These are phyloP conservation scores for Tarenaya hassleriana DNA, from an alignment of 345 rosid species.

Conservation along the genomic window DNA sequence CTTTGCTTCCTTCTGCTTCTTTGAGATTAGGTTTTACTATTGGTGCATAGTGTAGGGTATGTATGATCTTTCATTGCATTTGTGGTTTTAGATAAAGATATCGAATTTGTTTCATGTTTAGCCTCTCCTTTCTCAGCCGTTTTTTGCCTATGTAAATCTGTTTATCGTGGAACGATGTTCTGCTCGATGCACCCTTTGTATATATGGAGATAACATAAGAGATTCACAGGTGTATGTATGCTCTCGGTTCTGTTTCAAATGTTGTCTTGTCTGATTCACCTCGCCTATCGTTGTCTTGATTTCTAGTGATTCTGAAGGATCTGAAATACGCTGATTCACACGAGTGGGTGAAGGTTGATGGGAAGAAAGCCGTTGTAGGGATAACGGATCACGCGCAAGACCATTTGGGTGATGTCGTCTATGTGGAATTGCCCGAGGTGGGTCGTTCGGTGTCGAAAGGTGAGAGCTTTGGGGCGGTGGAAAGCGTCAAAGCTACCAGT, in stretches of 20 bases:
- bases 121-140: too few species aligned
- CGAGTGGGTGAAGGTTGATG: constrained; percentile 90
- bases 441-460: constrained; percentile 65
- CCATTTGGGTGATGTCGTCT: constrained; percentile 96
- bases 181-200: too few species aligned
- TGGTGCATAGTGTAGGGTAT: too few species aligned
- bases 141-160: too few species aligned
- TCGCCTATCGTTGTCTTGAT: constrained; percentile 1
- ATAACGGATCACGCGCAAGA: constrained; percentile 97
- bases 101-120: too few species aligned
- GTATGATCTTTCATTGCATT: too few species aligned
- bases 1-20: neutral
- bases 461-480: constrained; percentile 84
- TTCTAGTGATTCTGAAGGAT: constrained; percentile 62
- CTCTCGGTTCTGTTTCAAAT: constrained; percentile 3
- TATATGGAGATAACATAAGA: neutral
- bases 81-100: too few species aligned
- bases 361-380: constrained; percentile 69
- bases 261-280: constrained; percentile 25
- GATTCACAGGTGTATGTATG: constrained; percentile 1
- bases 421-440: constrained; percentile 80
- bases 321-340: constrained; percentile 82
- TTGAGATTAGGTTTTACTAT: too few species aligned
- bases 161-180: too few species aligned
- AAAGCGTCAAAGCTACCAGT: constrained; percentile 98